Evolutionary conservation across 106 monocot species (phyloP).

Genomic region (Allium cepa): DNA sequence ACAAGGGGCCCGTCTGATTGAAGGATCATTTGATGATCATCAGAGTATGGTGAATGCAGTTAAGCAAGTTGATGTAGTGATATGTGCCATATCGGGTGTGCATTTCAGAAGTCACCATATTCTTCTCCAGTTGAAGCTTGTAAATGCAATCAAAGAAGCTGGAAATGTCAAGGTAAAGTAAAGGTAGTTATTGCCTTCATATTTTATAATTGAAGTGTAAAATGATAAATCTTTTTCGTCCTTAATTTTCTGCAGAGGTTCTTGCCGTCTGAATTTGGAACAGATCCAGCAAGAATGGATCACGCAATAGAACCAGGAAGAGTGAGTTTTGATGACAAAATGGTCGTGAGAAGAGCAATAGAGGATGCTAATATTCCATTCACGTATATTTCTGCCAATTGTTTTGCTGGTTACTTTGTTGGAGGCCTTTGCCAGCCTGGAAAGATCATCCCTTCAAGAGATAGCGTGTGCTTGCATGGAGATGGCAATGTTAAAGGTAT

Average conservation of each 20-base stretch:
- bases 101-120: conserved; percentile 49
- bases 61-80: conserved; percentile 39
- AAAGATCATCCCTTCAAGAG: conserved; percentile 34
- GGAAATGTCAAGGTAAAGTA: conserved; percentile 44
- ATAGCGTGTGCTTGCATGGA: conserved; percentile 26
- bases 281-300: conserved; percentile 43
- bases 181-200: too few species aligned
- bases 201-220: too few species aligned
- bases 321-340: conserved; percentile 48
- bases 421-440: conserved; percentile 45
- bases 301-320: conserved; percentile 36
- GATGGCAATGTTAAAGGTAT: conserved; percentile 42
- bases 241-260: conserved; percentile 31
- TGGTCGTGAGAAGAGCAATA: conserved; percentile 45
- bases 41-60: conserved; percentile 51
- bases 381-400: conserved; percentile 48
- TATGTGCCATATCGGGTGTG: conserved; percentile 55
- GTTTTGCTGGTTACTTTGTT: conserved; percentile 57
- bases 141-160: conserved; percentile 54
- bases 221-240: too few species aligned
- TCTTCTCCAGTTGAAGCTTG: conserved; percentile 63
- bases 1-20: conserved; percentile 33
- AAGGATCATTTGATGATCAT: conserved; percentile 45
- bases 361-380: conserved; percentile 41
- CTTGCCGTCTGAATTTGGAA: conserved; percentile 64